Evolutionary conservation across 1,284 basidiomycete genomes (phyloP).

Genomic region (Psilocybe mexicana): DNA sequence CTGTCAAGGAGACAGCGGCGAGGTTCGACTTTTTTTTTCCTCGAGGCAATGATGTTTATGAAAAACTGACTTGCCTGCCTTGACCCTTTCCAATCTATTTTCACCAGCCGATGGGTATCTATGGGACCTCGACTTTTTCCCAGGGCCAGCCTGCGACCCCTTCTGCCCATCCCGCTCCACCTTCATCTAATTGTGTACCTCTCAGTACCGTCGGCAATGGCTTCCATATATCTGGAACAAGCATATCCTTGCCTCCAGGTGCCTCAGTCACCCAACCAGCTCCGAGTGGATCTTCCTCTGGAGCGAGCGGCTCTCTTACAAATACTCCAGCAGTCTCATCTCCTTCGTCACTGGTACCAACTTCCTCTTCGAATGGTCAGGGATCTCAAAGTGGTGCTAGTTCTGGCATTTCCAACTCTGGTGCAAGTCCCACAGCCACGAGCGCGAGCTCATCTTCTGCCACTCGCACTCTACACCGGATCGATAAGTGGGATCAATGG

Average conservation of each 20-base stretch:
- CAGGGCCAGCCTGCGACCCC: constrained; percentile 66
- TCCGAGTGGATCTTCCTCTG: neutral
- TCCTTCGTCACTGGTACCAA: neutral
- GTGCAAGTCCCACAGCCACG: neutral
- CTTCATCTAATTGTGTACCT: constrained; percentile 53
- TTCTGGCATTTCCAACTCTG: neutral
- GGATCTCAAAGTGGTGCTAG: constrained; percentile 1
- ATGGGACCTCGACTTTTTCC: constrained; percentile 63
- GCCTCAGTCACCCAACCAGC: constrained; percentile 1
- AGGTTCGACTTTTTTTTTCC: constrained; percentile 34
- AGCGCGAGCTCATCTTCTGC: constrained; percentile 14
- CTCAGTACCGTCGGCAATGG: constrained; percentile 45
- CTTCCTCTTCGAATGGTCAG: constrained; percentile 11
- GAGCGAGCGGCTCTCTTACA: constrained; percentile 3
- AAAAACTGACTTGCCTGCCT: constrained; percentile 2
- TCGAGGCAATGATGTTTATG: neutral
- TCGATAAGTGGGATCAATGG: constrained; percentile 19
- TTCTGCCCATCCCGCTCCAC: constrained; percentile 54
- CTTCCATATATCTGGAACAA: constrained; percentile 31
- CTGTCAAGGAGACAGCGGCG: constrained; percentile 54
- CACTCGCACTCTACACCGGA: neutral
- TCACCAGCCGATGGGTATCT: constrained; percentile 67
- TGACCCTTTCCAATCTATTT: neutral
- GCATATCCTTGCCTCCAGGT: constrained; percentile 16
- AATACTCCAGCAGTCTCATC: neutral